phyloP scores from a whole-genome alignment of 2,329 filamentous ascomycete species.

The Penicillium psychrosexuale region DNA sequence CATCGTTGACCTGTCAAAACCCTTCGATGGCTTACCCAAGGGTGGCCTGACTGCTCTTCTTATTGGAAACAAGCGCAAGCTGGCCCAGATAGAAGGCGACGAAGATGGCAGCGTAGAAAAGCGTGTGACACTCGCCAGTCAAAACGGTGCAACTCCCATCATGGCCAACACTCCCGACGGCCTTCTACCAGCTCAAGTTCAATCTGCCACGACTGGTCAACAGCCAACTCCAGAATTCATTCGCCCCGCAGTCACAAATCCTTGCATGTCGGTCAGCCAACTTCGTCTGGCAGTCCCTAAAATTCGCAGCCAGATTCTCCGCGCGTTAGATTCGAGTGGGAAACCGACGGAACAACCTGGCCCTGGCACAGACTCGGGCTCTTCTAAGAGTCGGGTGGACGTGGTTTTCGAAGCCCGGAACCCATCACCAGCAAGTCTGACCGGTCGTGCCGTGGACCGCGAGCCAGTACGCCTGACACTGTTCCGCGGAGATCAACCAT shows the following conservation, averaged over 20 bases:
- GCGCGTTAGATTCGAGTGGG: slow-evolving; percentile 64
- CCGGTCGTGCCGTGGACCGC: slow-evolving; percentile 59
- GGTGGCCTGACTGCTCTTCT: slow-evolving; percentile 83
- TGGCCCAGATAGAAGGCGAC: slow-evolving; percentile 68
- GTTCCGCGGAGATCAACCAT: slow-evolving; percentile 70
- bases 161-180: slow-evolving; percentile 75
- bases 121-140: slow-evolving; percentile 56
- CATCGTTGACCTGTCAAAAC: slow-evolving; percentile 85
- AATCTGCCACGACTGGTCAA: slow-evolving; percentile 58
- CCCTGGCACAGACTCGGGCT: slow-evolving; percentile 33
- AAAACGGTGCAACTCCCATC: slow-evolving; percentile 69
- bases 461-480: slow-evolving; percentile 84
- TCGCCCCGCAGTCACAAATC: slow-evolving; percentile 81
- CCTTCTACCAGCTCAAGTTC: slow-evolving; percentile 68
- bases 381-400: slow-evolving; percentile 58
- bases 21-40: slow-evolving; percentile 86
- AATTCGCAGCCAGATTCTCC: slow-evolving; percentile 75
- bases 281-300: slow-evolving; percentile 83
- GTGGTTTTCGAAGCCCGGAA: slow-evolving; percentile 87
- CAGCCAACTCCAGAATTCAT: slow-evolving; percentile 77
- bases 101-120: slow-evolving; percentile 65
- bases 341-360: slow-evolving; percentile 43
- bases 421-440: slow-evolving; percentile 60
- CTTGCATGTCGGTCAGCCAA: slow-evolving; percentile 76
- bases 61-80: slow-evolving; percentile 89